A percentile compares a stretch with the other conserved stretches of the same genome.
These are phyloP conservation scores for Serendipita indica DNA, from an alignment of 768 basidiomycete species.

Conservation along the genomic window DNA sequence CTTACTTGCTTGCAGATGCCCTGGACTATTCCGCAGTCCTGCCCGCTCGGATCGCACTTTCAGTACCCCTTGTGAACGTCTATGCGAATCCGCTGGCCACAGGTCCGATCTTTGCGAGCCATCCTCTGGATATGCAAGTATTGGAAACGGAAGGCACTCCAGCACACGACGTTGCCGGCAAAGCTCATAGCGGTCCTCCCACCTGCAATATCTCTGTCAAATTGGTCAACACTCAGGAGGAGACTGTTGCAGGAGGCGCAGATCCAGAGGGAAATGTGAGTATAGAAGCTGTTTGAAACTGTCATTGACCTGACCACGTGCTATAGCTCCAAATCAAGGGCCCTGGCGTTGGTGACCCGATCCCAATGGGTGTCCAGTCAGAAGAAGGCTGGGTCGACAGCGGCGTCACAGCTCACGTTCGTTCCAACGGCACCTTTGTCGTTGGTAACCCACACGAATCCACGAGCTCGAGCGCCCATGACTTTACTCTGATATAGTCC, in stretches of 20 bases:
- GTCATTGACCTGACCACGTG: not conserved
- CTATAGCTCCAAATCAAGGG: conserved; percentile 39
- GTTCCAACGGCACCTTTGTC: conserved; percentile 26
- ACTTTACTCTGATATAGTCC: conserved; percentile 1
- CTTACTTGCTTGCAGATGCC: conserved; percentile 27
- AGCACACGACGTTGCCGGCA: conserved; percentile 25
- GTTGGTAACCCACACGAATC: conserved; percentile 12
- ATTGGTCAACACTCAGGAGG: conserved; percentile 54
- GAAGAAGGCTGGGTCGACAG: conserved; percentile 20
- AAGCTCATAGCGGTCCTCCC: conserved; percentile 57
- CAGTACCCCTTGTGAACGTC: conserved; percentile 56
- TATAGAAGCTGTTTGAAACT: not conserved
- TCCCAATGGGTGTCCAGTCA: conserved; percentile 25
- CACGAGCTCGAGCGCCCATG: not conserved
- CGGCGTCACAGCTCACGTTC: conserved; percentile 23
- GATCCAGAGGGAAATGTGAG: conserved; percentile 48
- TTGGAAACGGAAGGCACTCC: conserved; percentile 23
- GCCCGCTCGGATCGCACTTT: conserved; percentile 57
- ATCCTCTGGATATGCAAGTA: conserved; percentile 73
- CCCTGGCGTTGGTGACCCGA: conserved; percentile 48
- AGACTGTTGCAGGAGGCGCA: conserved; percentile 42
- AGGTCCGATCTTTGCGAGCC: conserved; percentile 68
- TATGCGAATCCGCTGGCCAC: conserved; percentile 47
- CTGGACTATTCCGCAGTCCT: conserved; percentile 37
- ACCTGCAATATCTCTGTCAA: conserved; percentile 75